These are phyloP conservation scores for Aplosporella prunicola DNA, from an alignment of 2,329 filamentous ascomycete genomes.

Conservation along the genomic window DNA sequence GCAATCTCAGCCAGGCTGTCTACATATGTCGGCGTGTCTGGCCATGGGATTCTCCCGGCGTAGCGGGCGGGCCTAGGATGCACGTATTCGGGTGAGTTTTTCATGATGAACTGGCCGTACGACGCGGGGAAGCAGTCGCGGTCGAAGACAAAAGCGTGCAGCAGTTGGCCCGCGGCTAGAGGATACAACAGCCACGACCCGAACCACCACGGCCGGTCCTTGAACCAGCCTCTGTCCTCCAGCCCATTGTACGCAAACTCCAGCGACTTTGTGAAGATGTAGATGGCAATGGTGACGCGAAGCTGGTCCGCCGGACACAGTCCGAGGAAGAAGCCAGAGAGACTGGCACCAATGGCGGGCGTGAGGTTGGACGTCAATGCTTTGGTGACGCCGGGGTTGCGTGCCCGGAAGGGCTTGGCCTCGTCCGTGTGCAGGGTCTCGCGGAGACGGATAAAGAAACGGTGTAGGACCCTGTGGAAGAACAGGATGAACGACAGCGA, in stretches of 20 bases:
- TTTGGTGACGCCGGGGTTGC: constrained; percentile 67
- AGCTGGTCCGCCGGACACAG: constrained; percentile 63
- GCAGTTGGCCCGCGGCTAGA: constrained; percentile 38
- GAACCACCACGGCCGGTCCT: constrained; percentile 58
- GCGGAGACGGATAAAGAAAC: constrained; percentile 76
- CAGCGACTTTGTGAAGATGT: constrained; percentile 67
- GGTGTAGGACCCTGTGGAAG: constrained; percentile 79
- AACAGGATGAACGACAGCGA: constrained; percentile 80
- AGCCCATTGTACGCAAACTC: constrained; percentile 82
- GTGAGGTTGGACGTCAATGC: constrained; percentile 75
- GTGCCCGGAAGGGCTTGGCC: constrained; percentile 67
- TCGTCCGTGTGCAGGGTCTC: constrained; percentile 69
- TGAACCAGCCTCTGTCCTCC: constrained; percentile 58
- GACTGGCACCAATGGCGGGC: constrained; percentile 79
- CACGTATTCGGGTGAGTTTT: constrained; percentile 69
- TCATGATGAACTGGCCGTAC: constrained; percentile 56
- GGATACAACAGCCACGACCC: constrained; percentile 45
- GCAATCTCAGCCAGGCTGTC: constrained; percentile 77
- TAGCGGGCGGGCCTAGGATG: constrained; percentile 61
- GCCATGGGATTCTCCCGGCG: constrained; percentile 62
- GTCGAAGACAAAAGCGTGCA: constrained; percentile 44
- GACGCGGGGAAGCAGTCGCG: constrained; percentile 44
- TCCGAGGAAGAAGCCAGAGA: constrained; percentile 75
- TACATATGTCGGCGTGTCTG: constrained; percentile 62
- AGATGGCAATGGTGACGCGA: constrained; percentile 73